These are phyloP conservation scores for Penicillium sumatraense DNA, from an alignment of 2,329 filamentous ascomycete species.

Conservation along the genomic window DNA sequence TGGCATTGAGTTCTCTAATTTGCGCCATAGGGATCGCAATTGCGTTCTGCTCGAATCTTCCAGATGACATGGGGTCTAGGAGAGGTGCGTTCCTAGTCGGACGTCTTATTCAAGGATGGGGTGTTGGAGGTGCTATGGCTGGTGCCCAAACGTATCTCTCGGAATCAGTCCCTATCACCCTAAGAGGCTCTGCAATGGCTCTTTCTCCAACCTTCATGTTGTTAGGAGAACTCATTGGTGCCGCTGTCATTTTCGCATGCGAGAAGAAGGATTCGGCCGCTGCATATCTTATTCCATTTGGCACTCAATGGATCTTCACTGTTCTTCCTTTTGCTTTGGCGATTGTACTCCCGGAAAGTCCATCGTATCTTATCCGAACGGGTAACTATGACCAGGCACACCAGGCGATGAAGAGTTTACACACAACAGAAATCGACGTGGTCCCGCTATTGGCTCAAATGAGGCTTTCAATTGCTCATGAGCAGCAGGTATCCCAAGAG, in stretches of 20 bases:
- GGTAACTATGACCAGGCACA: constrained; percentile 43
- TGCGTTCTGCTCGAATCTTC: constrained; percentile 38
- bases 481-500: constrained; percentile 49
- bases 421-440: constrained; percentile 46
- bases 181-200: constrained; percentile 55
- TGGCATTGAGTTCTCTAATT: constrained; percentile 43
- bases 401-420: constrained; percentile 55
- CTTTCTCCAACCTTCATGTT: constrained; percentile 57
- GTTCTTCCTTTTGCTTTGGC: constrained; percentile 49
- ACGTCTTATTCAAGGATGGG: constrained; percentile 52
- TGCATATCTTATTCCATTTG: constrained; percentile 37
- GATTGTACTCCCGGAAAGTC: constrained; percentile 56
- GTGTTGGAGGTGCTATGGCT: constrained; percentile 52
- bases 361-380: constrained; percentile 54
- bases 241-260: constrained; percentile 46
- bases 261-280: constrained; percentile 27
- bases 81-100: constrained; percentile 50
- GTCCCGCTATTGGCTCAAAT: constrained; percentile 35
- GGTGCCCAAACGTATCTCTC: constrained; percentile 56
- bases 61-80: constrained; percentile 31
- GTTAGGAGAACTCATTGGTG: constrained; percentile 54
- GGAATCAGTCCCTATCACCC: constrained; percentile 52
- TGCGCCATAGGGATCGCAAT: constrained; percentile 45
- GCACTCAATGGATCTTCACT: constrained; percentile 35
- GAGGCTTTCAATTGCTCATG: constrained; percentile 52